These are phyloP conservation scores for Aspergillus ruber DNA, from an alignment of 2,329 filamentous ascomycete genomes.

Conservation along the genomic window DNA sequence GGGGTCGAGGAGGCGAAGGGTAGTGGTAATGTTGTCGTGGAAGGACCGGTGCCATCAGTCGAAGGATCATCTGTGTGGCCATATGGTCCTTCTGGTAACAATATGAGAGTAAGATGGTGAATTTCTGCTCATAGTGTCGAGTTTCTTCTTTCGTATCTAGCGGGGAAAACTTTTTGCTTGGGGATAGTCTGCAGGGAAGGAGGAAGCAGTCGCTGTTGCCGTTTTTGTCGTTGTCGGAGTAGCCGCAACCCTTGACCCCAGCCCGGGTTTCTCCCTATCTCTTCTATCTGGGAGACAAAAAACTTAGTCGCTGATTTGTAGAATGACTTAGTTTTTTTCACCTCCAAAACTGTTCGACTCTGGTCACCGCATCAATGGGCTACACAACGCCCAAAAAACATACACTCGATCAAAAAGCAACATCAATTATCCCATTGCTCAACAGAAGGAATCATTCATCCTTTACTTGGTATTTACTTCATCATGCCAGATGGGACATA, in stretches of 20 bases:
- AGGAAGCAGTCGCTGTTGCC: neutral
- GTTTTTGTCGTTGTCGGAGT: neutral
- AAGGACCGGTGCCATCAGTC: constrained; percentile 25
- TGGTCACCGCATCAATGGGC: no score
- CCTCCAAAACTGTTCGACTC: no score
- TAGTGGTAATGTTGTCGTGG: constrained; percentile 19
- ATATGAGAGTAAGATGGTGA: constrained; percentile 6
- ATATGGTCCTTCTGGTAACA: constrained; percentile 15
- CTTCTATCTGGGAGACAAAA: no score
- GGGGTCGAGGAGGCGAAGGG: constrained; percentile 18
- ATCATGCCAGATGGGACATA: no score
- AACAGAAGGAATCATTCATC: no score
- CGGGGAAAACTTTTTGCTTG: neutral
- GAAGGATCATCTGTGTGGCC: constrained; percentile 3
- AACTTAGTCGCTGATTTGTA: no score
- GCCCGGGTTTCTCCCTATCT: neutral
- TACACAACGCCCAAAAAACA: no score
- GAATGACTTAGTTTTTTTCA: no score
- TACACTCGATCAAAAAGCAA: no score
- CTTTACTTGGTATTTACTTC: no score
- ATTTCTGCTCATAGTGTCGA: neutral
- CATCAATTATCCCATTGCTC: no score
- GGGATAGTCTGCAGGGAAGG: neutral
- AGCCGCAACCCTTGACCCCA: neutral
- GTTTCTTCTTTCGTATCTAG: neutral